Conservation (phyloP, 2,329 filamentous ascomycete genomes). For the Fusarium sp. region DNA sequence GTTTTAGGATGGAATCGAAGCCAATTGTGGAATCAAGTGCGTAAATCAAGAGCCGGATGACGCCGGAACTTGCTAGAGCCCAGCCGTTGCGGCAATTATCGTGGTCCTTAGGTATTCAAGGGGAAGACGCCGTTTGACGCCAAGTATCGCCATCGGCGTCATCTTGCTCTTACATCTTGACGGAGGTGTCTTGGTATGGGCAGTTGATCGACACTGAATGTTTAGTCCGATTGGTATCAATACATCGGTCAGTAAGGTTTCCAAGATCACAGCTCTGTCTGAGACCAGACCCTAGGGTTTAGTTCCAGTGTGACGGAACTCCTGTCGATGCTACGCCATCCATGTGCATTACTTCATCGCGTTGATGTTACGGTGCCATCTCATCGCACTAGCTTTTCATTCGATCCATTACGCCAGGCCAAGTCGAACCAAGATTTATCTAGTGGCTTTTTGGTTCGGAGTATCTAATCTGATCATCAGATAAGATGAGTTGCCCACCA, state of each 20-base stretch:
- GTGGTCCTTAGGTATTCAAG: slow-evolving; percentile 5
- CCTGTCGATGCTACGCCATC: slow-evolving; percentile 1
- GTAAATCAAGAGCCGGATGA: slow-evolving; percentile 2
- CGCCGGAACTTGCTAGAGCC: slow-evolving; percentile 14
- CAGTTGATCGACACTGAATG: not conserved
- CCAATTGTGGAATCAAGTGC: slow-evolving; percentile 30
- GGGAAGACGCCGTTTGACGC: slow-evolving; percentile 3
- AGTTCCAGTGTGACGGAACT: slow-evolving; percentile 14
- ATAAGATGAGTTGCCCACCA: slow-evolving; percentile 52
- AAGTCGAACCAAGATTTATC: slow-evolving; percentile 14
- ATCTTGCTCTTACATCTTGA: slow-evolving; percentile 4
- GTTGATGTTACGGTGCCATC: slow-evolving; percentile 3
- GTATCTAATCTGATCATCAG: slow-evolving; percentile 60
- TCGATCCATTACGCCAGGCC: not conserved
- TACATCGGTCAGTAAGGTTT: not conserved
- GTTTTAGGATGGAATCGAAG: slow-evolving; percentile 25
- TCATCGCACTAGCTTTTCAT: slow-evolving; percentile 1
- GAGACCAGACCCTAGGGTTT: slow-evolving; percentile 1
- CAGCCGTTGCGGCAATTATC: slow-evolving; percentile 42
- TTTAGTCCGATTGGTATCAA: not conserved
- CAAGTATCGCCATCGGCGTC: slow-evolving; percentile 24
- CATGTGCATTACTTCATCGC: slow-evolving; percentile 13
- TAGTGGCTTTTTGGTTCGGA: slow-evolving; percentile 27
- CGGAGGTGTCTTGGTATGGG: not conserved
- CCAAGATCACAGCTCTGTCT: not conserved